Evolutionary conservation across 1,139 yeast species (phyloP).

Genomic region (Candida smagusa): DNA sequence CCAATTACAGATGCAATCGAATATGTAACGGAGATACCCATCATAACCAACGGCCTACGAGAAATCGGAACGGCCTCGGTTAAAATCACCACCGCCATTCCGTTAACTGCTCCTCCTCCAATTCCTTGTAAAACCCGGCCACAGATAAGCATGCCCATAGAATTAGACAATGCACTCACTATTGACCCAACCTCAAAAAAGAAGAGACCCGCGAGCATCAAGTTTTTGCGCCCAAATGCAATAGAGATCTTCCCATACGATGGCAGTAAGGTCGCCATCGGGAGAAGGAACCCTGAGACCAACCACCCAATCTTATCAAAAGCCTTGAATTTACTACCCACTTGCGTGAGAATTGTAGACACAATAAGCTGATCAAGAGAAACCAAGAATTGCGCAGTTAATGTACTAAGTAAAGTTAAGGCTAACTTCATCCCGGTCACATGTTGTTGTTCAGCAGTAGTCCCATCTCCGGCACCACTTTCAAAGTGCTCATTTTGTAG

Average conservation of each 20-base stretch:
- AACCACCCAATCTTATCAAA: constrained; percentile 21
- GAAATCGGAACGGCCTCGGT: constrained; percentile 20
- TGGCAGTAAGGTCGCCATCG: constrained; percentile 20
- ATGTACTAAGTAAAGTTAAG: constrained; percentile 14
- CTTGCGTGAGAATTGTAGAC: constrained; percentile 18
- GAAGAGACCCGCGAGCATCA: constrained; percentile 17
- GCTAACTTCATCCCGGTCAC: constrained; percentile 36
- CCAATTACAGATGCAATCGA: constrained; percentile 23
- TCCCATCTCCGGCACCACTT: constrained; percentile 59
- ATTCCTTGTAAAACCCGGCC: constrained; percentile 22
- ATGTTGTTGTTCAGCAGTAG: constrained; percentile 47
- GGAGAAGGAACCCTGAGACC: constrained; percentile 18
- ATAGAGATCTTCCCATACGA: constrained; percentile 21
- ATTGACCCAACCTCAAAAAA: constrained; percentile 21
- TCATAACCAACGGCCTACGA: constrained; percentile 15
- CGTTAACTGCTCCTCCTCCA: constrained; percentile 18
- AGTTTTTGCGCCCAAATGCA: constrained; percentile 19
- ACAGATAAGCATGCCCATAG: constrained; percentile 21
- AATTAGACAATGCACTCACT: constrained; percentile 15
- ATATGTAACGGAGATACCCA: constrained; percentile 18
- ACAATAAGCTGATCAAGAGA: constrained; percentile 25
- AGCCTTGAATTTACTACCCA: constrained; percentile 17
- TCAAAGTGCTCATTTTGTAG: constrained; percentile 20
- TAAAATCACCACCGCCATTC: constrained; percentile 17
- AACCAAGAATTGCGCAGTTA: constrained; percentile 17